Evolutionary conservation across 2,329 filamentous ascomycete species (phyloP), one percentile per base, ranked within the genome.

Genomic region (Botrytis fragariae): DNA sequence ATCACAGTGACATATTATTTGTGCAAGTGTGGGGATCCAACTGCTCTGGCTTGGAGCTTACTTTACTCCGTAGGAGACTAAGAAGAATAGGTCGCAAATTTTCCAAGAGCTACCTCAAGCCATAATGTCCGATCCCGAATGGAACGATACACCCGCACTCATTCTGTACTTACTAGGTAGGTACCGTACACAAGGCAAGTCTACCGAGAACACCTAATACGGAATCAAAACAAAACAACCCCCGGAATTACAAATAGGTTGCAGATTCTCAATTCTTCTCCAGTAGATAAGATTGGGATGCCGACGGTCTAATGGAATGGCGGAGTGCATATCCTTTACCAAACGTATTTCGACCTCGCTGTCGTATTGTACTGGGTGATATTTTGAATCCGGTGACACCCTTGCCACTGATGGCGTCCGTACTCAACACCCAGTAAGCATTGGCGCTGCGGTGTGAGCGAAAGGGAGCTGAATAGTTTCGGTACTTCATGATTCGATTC

Each of bases 401-500:
- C 35, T 57, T 57, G 35, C 35, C 32, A 22, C 29, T 42, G 48
- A 32, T 57, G 48, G 64, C 64, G 64, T 68, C 39, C 35, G 64
- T 68, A 32, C 45, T 67, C 45, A 54, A 42, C 22, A 8, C 25
- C 35, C 35, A 32, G 65, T 68, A 48, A 68, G 65, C 65, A 68
- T 68, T 68, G 48, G 65, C 65, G 48, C 35, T 68, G 48, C 48
- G 25, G 37, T 68, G 65, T 68, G 35, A 32, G 25, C 48, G n/a
- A 68, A 35, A 29, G 48, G 57, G 35, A 68, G 65, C 65, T 57
- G 48, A 57, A n/a, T 68, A 57, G 35, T 68, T 42, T 57, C 48
- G 65, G 65, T 57, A 68, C 65, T 68, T 68, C 35, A 68, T 57
- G 35, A 39, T 29, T 68, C 16, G 18, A 68, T 32, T 32, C 39